Conservation (phyloP, 331 rosid genomes). For the Malus hybrid region DNA sequence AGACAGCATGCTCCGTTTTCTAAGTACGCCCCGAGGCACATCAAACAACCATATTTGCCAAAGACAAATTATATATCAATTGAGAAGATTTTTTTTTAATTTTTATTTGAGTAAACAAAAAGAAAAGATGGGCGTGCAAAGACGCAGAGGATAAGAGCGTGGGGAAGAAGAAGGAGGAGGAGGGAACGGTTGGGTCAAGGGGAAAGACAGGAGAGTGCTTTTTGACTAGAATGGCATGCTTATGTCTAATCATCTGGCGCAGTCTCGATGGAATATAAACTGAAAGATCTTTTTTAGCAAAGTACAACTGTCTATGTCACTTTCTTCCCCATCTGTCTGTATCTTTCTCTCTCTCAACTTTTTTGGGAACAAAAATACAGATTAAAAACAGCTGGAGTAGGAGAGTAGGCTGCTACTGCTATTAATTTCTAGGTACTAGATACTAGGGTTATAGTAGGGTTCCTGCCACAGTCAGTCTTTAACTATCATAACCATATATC, state of each 20-base stretch:
- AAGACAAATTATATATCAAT: too few relatives aligned
- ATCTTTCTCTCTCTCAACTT: neutral
- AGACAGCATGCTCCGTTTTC: too few relatives aligned
- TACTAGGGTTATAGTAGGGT: neutral
- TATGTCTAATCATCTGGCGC: constrained; percentile 19
- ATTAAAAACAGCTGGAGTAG: neutral
- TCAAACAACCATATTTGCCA: too few relatives aligned
- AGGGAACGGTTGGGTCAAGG: neutral
- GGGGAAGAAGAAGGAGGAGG: neutral
- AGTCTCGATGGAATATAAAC: constrained; percentile 32
- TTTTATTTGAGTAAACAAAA: neutral
- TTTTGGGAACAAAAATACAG: neutral
- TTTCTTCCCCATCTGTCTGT: neutral
- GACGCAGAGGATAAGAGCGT: neutral
- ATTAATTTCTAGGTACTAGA: neutral
- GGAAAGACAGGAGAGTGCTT: constrained; percentile 16
- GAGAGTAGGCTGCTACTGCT: neutral
- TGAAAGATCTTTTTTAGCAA: constrained; percentile 24
- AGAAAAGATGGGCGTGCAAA: neutral
- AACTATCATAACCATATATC: neutral
- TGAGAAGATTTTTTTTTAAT: neutral
- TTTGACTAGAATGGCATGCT: constrained; percentile 38
- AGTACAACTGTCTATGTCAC: constrained; percentile 11
- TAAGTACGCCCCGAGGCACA: too few relatives aligned
- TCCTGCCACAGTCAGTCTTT: neutral